Conservation (phyloP, 441 rosid species). For the Jatropha podagrica region DNA sequence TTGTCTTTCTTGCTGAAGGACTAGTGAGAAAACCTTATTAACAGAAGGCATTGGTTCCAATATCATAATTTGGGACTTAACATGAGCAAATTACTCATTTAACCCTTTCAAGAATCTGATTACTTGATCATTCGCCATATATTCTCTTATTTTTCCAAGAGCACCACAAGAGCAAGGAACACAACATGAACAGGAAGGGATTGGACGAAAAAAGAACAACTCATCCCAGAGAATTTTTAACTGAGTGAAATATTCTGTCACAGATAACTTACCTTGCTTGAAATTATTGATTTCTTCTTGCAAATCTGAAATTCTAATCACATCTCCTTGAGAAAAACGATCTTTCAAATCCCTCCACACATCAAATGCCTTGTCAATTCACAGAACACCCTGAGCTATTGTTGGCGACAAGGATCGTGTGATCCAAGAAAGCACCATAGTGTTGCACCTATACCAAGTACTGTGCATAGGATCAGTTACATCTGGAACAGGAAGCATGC, state of each 20-base stretch:
- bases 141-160: too few species aligned
- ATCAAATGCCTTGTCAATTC: neutral
- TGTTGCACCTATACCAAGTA: neutral
- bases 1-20: neutral
- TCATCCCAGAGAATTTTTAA: neutral
- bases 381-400: neutral
- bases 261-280: too few species aligned
- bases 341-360: neutral
- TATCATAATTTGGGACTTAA: neutral
- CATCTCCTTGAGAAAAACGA: neutral
- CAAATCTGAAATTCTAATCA: too few species aligned
- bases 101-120: neutral
- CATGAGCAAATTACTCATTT: neutral
- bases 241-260: neutral
- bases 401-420: accelerated
- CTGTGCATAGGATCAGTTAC: neutral
- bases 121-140: neutral
- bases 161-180: too few species aligned
- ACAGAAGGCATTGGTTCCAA: neutral
- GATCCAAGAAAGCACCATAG: neutral
- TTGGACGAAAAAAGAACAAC: neutral
- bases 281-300: too few species aligned
- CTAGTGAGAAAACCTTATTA: neutral
- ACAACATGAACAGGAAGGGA: too few species aligned
- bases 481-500: neutral